A percentile compares a stretch with the other conserved stretches of the same genome.
phyloP scores from a whole-genome alignment of 139 green algal genomes.

The Spirogloea muscicola region DNA sequence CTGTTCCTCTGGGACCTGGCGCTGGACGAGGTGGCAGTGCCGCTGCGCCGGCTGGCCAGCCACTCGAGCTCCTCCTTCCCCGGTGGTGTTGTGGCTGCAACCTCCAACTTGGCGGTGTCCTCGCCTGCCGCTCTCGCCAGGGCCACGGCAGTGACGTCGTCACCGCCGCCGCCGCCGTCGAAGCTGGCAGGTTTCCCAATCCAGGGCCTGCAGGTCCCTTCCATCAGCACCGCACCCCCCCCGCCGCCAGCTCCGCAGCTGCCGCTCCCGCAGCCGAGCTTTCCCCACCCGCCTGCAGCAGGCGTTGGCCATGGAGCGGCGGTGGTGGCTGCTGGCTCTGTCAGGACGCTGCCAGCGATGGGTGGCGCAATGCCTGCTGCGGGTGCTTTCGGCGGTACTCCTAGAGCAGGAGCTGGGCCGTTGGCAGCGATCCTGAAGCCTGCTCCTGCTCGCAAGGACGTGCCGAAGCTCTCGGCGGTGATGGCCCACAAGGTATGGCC shows the following conservation, averaged over 20 bases:
- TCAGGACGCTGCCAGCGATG: neutral
- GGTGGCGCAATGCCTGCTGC: neutral
- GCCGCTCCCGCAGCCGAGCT: too few species aligned
- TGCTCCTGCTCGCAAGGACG: slow-evolving; percentile 57
- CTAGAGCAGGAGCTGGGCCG: neutral
- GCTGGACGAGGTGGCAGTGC: slow-evolving; percentile 51
- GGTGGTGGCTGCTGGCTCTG: neutral
- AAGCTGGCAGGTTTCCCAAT: too few species aligned
- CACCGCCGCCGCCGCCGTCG: neutral
- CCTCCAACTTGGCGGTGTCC: neutral
- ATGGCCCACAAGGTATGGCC: slow-evolving; percentile 58
- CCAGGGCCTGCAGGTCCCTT: too few species aligned
- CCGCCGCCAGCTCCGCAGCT: too few species aligned
- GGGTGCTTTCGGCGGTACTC: neutral
- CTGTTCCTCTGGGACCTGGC: slow-evolving; percentile 81
- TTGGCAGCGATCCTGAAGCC: slow-evolving; percentile 49
- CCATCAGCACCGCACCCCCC: too few species aligned
- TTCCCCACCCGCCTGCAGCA: too few species aligned
- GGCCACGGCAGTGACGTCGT: neutral
- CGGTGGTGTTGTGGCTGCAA: neutral
- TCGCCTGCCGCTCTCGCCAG: neutral
- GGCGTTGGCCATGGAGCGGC: too few species aligned
- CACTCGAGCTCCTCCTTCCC: neutral
- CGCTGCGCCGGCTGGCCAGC: neutral
- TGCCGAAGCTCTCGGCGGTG: slow-evolving; percentile 59